These are phyloP conservation scores for Crithidia expoeki DNA, from an alignment of 208 protist genomes.

Conservation along the genomic window DNA sequence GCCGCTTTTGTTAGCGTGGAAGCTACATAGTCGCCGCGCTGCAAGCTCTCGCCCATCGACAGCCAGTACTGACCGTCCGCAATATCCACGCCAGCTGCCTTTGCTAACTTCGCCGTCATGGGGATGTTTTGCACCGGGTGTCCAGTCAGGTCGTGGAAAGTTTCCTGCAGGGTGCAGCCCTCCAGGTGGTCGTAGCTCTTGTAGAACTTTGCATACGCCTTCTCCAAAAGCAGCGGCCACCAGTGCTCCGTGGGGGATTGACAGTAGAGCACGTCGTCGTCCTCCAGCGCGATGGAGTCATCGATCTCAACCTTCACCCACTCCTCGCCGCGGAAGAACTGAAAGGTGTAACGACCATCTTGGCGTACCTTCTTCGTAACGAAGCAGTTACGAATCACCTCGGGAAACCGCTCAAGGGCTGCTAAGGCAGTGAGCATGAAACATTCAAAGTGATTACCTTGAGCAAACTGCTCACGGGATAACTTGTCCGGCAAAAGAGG, in stretches of 20 bases:
- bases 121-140: slow-evolving; percentile 78
- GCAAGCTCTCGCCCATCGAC: slow-evolving; percentile 45
- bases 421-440: slow-evolving; percentile 79
- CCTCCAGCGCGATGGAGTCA: slow-evolving; percentile 66
- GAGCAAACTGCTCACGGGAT: slow-evolving; percentile 73
- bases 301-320: slow-evolving; percentile 88
- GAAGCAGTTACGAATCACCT: slow-evolving; percentile 84
- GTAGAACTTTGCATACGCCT: slow-evolving; percentile 93
- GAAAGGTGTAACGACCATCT: slow-evolving; percentile 87
- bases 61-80: slow-evolving; percentile 61
- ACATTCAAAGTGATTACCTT: slow-evolving; percentile 86
- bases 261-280: slow-evolving; percentile 63
- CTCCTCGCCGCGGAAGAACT: slow-evolving; percentile 71
- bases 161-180: slow-evolving; percentile 77
- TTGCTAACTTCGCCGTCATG: slow-evolving; percentile 65
- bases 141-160: slow-evolving; percentile 82
- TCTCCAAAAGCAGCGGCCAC: slow-evolving; percentile 89
- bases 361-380: slow-evolving; percentile 77
- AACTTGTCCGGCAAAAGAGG: slow-evolving; percentile 69
- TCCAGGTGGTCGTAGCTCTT: slow-evolving; percentile 74
- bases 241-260: slow-evolving; percentile 74
- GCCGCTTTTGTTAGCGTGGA: slow-evolving; percentile 45
- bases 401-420: slow-evolving; percentile 63
- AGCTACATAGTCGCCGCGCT: slow-evolving; percentile 57
- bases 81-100: slow-evolving; percentile 53